Evolutionary conservation across 1,139 yeast genomes (phyloP).

Genomic region (Geotrichum siamense): DNA sequence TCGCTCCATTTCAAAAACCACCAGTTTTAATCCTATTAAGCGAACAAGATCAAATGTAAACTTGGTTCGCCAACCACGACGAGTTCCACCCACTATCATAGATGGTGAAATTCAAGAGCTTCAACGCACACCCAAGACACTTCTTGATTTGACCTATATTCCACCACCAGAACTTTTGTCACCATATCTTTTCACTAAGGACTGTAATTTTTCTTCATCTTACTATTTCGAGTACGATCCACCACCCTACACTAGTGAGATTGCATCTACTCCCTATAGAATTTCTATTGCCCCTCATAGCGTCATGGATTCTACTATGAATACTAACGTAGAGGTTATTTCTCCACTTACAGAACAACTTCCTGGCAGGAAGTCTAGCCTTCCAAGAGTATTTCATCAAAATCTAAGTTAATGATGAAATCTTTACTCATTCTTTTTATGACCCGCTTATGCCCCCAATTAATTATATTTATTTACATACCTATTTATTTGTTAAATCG

Average conservation of each 20-base stretch:
- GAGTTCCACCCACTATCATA: constrained; percentile 1
- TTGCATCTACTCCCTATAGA: not conserved
- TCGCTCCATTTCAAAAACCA: too few species aligned
- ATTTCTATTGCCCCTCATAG: not conserved
- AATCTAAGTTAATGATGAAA: not conserved
- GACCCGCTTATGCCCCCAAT: not conserved
- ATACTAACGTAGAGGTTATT: too few species aligned
- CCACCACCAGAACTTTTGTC: not conserved
- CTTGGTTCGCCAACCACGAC: not conserved
- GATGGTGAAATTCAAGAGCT: constrained; percentile 8
- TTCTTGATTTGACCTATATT: not conserved
- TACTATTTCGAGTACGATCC: not conserved
- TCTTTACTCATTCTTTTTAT: not conserved
- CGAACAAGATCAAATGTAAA: not conserved
- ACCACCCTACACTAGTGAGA: not conserved
- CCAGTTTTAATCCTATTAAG: not conserved
- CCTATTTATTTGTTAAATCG: not conserved
- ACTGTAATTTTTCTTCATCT: not conserved
- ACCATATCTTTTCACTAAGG: not conserved
- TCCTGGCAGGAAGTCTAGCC: not conserved
- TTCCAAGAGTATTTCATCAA: constrained; percentile 1
- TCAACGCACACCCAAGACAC: not conserved
- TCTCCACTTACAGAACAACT: not conserved
- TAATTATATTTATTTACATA: not conserved
- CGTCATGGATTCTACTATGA: too few species aligned